Percentiles rank a stretch among this genome's conserved stretches.
Evolutionary conservation across 2,329 filamentous ascomycete species (phyloP).

Genomic region (Thermoascus crustaceus): DNA sequence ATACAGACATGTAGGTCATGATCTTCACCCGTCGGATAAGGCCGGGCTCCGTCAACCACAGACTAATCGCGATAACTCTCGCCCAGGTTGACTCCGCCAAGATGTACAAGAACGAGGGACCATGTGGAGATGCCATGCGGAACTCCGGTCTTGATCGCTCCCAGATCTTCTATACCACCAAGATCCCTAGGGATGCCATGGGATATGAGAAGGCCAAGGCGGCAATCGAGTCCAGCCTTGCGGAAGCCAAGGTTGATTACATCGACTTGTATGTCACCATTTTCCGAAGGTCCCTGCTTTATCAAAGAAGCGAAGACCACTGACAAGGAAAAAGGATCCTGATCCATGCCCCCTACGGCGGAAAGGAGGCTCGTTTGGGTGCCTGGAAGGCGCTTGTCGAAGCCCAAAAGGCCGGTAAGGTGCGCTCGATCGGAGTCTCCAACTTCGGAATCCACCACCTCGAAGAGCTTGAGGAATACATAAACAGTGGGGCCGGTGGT

Average conservation of each 20-base stretch:
- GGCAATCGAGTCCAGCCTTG: conserved; percentile 56
- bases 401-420: conserved; percentile 29
- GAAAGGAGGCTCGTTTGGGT: conserved; percentile 29
- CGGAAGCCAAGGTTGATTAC: conserved; percentile 55
- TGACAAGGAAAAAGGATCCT: conserved; percentile 21
- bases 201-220: conserved; percentile 58
- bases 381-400: conserved; percentile 35
- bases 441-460: conserved; percentile 35
- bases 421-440: conserved; percentile 35
- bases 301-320: conserved; percentile 3
- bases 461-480: conserved; percentile 34
- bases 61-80: background rate
- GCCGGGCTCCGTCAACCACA: background rate
- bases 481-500: conserved; percentile 43
- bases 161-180: conserved; percentile 56
- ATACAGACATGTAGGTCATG: conserved; percentile 47
- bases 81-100: conserved; percentile 50
- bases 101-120: conserved; percentile 50
- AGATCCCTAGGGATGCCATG: conserved; percentile 45
- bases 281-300: background rate
- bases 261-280: conserved; percentile 50
- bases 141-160: conserved; percentile 45
- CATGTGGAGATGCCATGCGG: conserved; percentile 46
- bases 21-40: background rate
- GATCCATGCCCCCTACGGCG: conserved; percentile 33